These are phyloP conservation scores for Alternaria solani DNA, from an alignment of 2,329 filamentous ascomycete genomes.

Conservation along the genomic window DNA sequence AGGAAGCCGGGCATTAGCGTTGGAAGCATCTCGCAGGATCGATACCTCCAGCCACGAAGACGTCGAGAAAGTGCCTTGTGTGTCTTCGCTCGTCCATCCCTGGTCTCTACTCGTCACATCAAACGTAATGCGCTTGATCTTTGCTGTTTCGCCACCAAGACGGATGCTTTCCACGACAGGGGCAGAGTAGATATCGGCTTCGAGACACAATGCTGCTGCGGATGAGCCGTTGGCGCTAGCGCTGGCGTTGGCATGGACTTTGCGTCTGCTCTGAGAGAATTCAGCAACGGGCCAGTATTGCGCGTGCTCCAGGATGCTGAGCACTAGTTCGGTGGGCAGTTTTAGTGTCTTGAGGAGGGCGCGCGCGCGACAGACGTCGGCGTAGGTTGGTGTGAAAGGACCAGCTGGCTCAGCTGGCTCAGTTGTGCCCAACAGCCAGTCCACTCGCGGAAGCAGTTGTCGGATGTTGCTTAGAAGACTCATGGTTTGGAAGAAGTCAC, in stretches of 20 bases:
- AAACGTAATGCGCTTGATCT: constrained; percentile 37
- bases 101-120: constrained; percentile 38
- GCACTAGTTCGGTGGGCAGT: constrained; percentile 43
- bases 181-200: constrained; percentile 20
- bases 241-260: constrained; percentile 3
- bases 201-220: constrained; percentile 29
- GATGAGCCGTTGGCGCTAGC: constrained; percentile 10
- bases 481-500: not conserved
- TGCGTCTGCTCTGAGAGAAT: constrained; percentile 2
- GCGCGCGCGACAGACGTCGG: constrained; percentile 34
- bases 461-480: not conserved
- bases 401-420: not conserved
- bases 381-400: constrained; percentile 26
- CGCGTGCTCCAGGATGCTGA: constrained; percentile 38
- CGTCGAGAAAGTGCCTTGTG: constrained; percentile 35
- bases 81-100: constrained; percentile 43
- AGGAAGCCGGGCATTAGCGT: constrained; percentile 6
- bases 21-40: constrained; percentile 32
- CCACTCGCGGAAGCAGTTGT: not conserved
- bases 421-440: not conserved
- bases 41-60: constrained; percentile 47
- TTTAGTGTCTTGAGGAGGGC: constrained; percentile 29
- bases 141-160: constrained; percentile 23
- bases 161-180: constrained; percentile 10
- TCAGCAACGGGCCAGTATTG: constrained; percentile 31